A percentile compares a stretch with the other conserved stretches of the same genome.
Evolutionary conservation across 2,329 filamentous ascomycete species (phyloP).

Genomic region (Lasiodiplodia hormozganensis): DNA sequence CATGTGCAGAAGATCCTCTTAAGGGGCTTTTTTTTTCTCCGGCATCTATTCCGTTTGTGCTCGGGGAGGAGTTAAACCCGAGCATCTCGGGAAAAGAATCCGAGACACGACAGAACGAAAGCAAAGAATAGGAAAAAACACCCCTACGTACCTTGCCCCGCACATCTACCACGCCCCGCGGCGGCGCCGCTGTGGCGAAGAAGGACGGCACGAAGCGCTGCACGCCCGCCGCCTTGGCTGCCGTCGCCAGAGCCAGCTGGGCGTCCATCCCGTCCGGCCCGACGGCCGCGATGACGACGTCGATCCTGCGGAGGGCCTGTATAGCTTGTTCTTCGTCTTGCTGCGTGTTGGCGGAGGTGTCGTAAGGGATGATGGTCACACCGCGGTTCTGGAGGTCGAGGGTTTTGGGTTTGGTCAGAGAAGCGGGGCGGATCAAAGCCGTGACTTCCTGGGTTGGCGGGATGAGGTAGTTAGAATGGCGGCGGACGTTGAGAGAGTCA

Average conservation of each 20-base stretch:
- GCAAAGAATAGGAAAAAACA: too few relatives aligned
- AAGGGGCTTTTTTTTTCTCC: too few relatives aligned
- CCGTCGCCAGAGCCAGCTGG: slow-evolving; percentile 38
- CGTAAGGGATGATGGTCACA: slow-evolving; percentile 52
- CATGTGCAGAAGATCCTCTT: too few relatives aligned
- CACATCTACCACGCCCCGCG: slow-evolving; percentile 52
- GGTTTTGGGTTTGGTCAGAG: not conserved
- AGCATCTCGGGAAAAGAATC: too few relatives aligned
- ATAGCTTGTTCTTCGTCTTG: slow-evolving; percentile 51
- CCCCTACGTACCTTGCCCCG: slow-evolving; percentile 45
- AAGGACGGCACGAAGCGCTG: slow-evolving; percentile 42
- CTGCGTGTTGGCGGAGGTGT: slow-evolving; percentile 46
- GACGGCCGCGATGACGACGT: slow-evolving; percentile 45
- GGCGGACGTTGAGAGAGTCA: too few relatives aligned
- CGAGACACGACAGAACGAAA: too few relatives aligned
- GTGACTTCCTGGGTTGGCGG: not conserved
- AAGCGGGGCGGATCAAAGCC: not conserved
- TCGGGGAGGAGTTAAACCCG: too few relatives aligned
- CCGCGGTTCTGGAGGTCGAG: slow-evolving; percentile 37
- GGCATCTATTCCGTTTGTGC: too few relatives aligned
- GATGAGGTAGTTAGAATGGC: too few relatives aligned
- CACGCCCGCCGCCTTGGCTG: slow-evolving; percentile 40
- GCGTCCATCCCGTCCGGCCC: slow-evolving; percentile 30
- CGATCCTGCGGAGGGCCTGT: slow-evolving; percentile 46
- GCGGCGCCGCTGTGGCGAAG: slow-evolving; percentile 48